These are phyloP conservation scores for Vaccinium macrocarpon DNA, from an alignment of 148 eudicot species.

Conservation along the genomic window DNA sequence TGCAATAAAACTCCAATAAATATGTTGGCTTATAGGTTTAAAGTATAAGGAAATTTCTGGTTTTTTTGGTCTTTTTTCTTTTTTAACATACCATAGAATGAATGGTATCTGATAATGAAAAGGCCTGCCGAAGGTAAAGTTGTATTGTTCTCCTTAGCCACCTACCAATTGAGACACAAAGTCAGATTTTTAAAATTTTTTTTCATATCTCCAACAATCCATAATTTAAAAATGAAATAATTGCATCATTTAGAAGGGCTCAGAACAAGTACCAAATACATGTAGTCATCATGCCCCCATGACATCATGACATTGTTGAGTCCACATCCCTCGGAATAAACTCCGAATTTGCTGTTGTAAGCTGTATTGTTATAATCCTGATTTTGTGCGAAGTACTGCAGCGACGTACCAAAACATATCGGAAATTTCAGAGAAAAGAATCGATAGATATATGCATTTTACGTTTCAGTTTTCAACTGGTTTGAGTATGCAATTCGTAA, in stretches of 20 bases:
- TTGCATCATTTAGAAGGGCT: not conserved
- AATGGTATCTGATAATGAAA: conserved; percentile 51
- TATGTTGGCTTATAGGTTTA: not conserved
- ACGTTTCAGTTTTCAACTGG: not conserved
- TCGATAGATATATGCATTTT: not conserved
- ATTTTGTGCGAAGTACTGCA: conserved; percentile 48
- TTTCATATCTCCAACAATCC: not conserved
- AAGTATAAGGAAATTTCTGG: not conserved
- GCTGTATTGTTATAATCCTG: conserved; percentile 33
- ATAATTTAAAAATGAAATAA: not conserved
- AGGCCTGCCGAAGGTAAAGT: conserved; percentile 51
- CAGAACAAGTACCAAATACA: conserved; percentile 44
- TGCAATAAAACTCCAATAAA: not conserved
- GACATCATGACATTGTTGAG: conserved; percentile 55
- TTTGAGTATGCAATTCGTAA: not conserved
- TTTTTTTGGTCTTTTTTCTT: not conserved
- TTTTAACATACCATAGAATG: conserved; percentile 39
- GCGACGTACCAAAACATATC: not conserved
- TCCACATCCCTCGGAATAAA: conserved; percentile 45
- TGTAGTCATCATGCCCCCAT: conserved; percentile 67
- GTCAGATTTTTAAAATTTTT: too few relatives aligned
- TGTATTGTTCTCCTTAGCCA: conserved; percentile 45
- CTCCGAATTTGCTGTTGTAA: conserved; percentile 45
- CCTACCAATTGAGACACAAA: conserved; percentile 21
- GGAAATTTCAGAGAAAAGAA: not conserved